phyloP scores from a whole-genome alignment of 441 rosid genomes.

The Eruca vesicaria region DNA sequence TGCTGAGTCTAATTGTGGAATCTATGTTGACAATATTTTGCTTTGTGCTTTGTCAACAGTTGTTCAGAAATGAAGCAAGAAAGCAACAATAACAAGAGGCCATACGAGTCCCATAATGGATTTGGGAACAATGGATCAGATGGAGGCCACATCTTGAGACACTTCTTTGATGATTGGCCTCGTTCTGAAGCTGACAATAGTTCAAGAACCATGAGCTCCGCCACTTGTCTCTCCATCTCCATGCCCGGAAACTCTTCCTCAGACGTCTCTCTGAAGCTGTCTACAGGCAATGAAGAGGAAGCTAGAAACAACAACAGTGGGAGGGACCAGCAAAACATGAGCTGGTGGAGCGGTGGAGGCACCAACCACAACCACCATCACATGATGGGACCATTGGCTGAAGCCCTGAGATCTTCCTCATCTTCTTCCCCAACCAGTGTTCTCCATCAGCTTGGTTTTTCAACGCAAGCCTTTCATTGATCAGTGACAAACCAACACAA shows the following conservation, averaged over 20 bases:
- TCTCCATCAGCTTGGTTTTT: conserved; percentile 53
- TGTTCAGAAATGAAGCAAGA: conserved; percentile 31
- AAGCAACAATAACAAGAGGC: conserved; percentile 34
- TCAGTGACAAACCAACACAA: conserved; percentile 42
- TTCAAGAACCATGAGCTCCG: conserved; percentile 42
- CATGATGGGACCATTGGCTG: conserved; percentile 90
- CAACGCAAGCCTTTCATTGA: conserved; percentile 37
- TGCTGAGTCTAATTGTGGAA: conserved; percentile 6
- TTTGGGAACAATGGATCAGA: conserved; percentile 40
- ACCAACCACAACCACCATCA: conserved; percentile 41
- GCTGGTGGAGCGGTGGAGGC: conserved; percentile 69
- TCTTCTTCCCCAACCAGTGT: conserved; percentile 87
- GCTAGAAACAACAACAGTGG: conserved; percentile 28
- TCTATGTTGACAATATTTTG: not conserved
- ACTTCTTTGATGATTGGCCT: conserved; percentile 94
- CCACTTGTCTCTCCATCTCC: conserved; percentile 69
- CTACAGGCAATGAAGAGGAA: conserved; percentile 62
- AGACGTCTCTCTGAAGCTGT: conserved; percentile 70
- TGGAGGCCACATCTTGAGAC: conserved; percentile 76
- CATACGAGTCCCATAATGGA: conserved; percentile 45
- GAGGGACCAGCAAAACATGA: conserved; percentile 52
- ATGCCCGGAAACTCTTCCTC: conserved; percentile 73
- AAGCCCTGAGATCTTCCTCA: conserved; percentile 76
- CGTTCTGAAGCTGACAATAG: conserved; percentile 49
- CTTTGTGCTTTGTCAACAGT: conserved; percentile 15